phyloP scores from a whole-genome alignment of 2,329 filamentous ascomycete species.

The Colletotrichum plurivorum region DNA sequence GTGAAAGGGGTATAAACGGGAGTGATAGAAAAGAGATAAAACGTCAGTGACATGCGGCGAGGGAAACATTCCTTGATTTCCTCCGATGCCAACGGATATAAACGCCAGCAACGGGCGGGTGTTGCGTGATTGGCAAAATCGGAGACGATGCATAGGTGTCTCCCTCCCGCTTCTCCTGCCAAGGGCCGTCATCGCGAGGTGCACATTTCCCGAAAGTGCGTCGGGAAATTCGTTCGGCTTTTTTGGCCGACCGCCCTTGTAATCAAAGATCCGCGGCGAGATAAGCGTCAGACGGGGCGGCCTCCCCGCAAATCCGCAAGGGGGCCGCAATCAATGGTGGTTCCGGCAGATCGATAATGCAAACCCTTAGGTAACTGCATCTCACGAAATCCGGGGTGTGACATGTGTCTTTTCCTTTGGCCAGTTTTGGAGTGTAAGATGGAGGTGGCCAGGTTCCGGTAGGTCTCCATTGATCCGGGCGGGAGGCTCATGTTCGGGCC shows the following conservation, averaged over 20 bases:
- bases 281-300: background rate
- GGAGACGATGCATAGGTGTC: background rate
- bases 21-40: background rate
- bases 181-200: background rate
- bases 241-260: no score
- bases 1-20: background rate
- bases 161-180: constrained; percentile 13
- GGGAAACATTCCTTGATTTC: background rate
- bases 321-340: constrained; percentile 2
- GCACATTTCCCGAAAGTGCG: constrained; percentile 15
- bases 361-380: background rate
- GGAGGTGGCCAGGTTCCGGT: background rate
- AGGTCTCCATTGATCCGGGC: no score
- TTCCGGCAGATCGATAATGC: constrained; percentile 12
- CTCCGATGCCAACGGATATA: constrained; percentile 14
- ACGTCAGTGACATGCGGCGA: background rate
- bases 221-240: constrained; percentile 33
- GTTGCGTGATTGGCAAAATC: background rate
- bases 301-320: constrained; percentile 18
- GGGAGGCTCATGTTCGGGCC: background rate
- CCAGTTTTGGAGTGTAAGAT: background rate
- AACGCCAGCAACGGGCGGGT: background rate
- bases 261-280: constrained; percentile 1
- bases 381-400: constrained; percentile 1
- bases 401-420: background rate